Base-by-base conservation (phyloP, 2,329 filamentous ascomycete genomes). In the Exophiala aquamarina region DNA sequence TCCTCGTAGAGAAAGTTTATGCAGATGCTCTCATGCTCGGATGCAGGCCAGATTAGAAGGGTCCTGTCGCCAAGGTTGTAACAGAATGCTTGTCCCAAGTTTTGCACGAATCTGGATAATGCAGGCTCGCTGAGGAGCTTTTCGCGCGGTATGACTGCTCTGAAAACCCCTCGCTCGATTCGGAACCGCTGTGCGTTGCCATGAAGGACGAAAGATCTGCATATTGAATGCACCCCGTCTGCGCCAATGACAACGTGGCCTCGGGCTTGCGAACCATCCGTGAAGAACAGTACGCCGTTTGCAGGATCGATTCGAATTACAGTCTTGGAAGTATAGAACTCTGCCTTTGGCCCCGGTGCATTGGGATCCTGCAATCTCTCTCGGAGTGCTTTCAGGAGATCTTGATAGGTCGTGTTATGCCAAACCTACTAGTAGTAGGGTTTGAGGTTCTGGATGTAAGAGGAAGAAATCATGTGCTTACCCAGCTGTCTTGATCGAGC, bases 161-260 rank as follows among this genome's bases (percentile, higher is more conserved):
- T 70, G 59, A 80, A 83, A 1, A 78, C 78, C 34, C 73, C 31
- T 41, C 2, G 52, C 68, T 18, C 58, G 52, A 54, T 4, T 58
- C 56, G n/a, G 58, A 49, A 49, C n/a, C 41, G 26, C 21, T 36
- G 35, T 4, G 31, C 18, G 17, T 26, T 41, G 3, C 37, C 51
- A 2, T 52, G 68, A 11, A 34, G 59, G 47, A 68, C 44, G 54
- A 59, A 52, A 47, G 64, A 58, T 59, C 56, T 50, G 4, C 60
- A 57, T 6, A 60, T 46, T 1, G 65, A 66, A 40, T 72, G 66
- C 4, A 80, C 75, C 0, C 78, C 78, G 50, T 81, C 78, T 1
- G 77, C 78, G 2, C 76, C 78, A 2, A 82, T 55, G 2, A 81
- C 55, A 1, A 81, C 47, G 50, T 82, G 77, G 1, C 73, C 73